phyloP scores from a whole-genome alignment of 2,329 filamentous ascomycete species.

The Paecilomyces fulvus region DNA sequence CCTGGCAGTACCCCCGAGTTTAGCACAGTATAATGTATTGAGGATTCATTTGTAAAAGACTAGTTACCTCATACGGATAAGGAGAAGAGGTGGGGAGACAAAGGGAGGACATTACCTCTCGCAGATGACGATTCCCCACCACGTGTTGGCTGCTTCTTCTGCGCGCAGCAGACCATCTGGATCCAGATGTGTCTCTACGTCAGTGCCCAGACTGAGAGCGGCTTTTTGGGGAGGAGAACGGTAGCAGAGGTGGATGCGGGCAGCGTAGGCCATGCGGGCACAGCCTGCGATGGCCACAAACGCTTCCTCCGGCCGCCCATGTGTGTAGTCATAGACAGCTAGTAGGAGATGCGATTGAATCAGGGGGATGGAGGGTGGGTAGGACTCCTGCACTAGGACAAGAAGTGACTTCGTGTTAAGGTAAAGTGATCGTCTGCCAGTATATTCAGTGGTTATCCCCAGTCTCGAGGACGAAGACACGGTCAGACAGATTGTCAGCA shows the following conservation, averaged over 20 bases:
- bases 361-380: slow-evolving; percentile 11
- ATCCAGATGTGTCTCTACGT: too few species aligned
- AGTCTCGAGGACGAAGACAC: not conserved
- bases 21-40: not conserved
- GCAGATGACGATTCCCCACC: slow-evolving; percentile 19
- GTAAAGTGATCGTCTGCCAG: slow-evolving; percentile 9
- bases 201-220: not conserved
- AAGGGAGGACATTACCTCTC: slow-evolving; percentile 13
- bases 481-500: slow-evolving; percentile 17
- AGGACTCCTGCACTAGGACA: slow-evolving; percentile 13
- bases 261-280: slow-evolving; percentile 17
- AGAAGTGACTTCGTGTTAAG: slow-evolving; percentile 15
- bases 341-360: slow-evolving; percentile 20
- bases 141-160: slow-evolving; percentile 17
- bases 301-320: slow-evolving; percentile 10
- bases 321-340: slow-evolving; percentile 19
- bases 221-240: not conserved
- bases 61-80: too few species aligned
- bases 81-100: too few species aligned
- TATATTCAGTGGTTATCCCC: not conserved
- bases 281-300: slow-evolving; percentile 14
- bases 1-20: slow-evolving; percentile 1
- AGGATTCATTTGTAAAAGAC: not conserved
- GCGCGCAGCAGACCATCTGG: slow-evolving; percentile 3
- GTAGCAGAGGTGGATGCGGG: slow-evolving; percentile 4